Conservation (phyloP, 305 asterid species). For the Fraxinus sp. region DNA sequence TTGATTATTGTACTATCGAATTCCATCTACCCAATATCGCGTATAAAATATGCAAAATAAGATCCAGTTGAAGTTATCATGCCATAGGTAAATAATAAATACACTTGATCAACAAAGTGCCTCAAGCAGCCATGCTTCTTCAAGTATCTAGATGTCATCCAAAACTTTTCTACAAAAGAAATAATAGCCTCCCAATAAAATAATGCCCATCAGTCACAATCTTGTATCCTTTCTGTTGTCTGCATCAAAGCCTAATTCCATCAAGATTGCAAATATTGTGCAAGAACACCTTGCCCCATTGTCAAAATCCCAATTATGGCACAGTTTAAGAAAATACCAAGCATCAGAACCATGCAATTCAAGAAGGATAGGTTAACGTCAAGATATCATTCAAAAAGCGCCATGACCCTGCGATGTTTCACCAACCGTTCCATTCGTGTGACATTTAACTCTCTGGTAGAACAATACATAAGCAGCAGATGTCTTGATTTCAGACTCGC, state of each 20-base stretch:
- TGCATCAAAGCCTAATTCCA: not conserved
- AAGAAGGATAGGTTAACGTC: not conserved
- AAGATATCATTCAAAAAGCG: conserved; percentile 27
- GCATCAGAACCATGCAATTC: not conserved
- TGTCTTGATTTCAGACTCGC: conserved; percentile 77
- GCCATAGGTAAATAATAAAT: not conserved
- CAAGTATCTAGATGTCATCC: not conserved
- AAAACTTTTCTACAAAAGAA: conserved; percentile 15
- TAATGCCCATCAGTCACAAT: not conserved
- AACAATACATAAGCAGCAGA: conserved; percentile 96
- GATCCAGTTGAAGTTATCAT: not conserved
- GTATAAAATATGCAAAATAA: not conserved
- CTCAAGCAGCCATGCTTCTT: not conserved
- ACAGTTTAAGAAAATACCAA: not conserved
- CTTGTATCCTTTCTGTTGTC: not conserved
- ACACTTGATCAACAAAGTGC: not conserved
- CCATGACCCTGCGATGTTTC: conserved; percentile 43
- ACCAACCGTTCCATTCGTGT: conserved; percentile 38
- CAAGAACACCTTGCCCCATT: conserved; percentile 12
- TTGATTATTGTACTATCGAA: not conserved
- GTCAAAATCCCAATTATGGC: not conserved
- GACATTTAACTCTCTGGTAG: conserved; percentile 63
- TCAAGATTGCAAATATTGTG: not conserved
- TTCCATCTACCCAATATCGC: not conserved
- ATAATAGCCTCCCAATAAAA: conserved; percentile 17